phyloP scores from a whole-genome alignment of 73 alveolate genomes.

The Paraurostyla sp. region DNA sequence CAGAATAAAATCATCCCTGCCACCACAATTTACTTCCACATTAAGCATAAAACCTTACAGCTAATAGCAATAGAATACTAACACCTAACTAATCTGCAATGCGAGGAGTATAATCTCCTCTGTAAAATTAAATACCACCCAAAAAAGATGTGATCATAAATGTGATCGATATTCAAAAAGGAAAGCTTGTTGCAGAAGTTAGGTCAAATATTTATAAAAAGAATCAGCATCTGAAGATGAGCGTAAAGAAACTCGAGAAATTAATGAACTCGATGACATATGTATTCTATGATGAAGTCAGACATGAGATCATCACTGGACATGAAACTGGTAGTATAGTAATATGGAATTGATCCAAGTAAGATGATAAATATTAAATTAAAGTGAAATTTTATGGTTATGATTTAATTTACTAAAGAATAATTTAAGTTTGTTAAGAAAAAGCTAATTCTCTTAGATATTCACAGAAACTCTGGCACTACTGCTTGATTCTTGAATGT shows the following conservation, averaged over 20 bases:
- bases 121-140: background rate
- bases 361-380: too few relatives aligned
- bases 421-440: too few relatives aligned
- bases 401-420: too few relatives aligned
- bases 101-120: background rate
- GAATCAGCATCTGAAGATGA: background rate
- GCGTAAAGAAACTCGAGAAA: slow-evolving; percentile 15
- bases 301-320: slow-evolving; percentile 61
- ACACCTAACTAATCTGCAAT: slow-evolving; percentile 1
- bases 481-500: slow-evolving; percentile 72
- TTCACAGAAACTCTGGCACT: slow-evolving; percentile 85
- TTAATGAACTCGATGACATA: slow-evolving; percentile 19
- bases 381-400: background rate
- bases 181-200: background rate
- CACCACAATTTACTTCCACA: background rate
- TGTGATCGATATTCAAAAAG: slow-evolving; percentile 54
- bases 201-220: background rate
- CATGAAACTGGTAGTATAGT: slow-evolving; percentile 57
- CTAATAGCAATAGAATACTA: background rate
- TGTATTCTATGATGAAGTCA: slow-evolving; percentile 47
- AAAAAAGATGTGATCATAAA: slow-evolving; percentile 30
- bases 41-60: slow-evolving; percentile 16
- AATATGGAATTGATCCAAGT: slow-evolving; percentile 44
- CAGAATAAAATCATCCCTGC: background rate
- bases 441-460: too few relatives aligned